Evolutionary conservation across 169 alveolate species (phyloP), one percentile per base, ranked within the genome.

Genomic region (Eimeria necatrix): DNA sequence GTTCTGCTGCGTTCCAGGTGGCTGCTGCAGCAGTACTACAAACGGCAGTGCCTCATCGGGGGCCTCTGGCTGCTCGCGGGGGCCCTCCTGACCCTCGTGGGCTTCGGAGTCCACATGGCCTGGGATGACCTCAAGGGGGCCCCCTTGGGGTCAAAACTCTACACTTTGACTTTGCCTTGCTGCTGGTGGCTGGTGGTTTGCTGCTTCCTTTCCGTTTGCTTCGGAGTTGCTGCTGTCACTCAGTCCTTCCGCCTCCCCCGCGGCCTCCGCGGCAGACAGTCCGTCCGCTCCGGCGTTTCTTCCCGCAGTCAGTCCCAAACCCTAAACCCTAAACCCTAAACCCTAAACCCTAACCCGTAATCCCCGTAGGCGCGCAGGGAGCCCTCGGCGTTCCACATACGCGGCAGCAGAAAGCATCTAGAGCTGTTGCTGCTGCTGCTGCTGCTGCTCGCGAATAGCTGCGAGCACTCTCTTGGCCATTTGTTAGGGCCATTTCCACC

Each of bases 151-250:
- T 48, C 64, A 26, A 56, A 59, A 26, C 91, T 84, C 49, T 84
- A 84, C 60, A 84, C 78, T 22, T 26, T 84, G 59, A 84, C 91
- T 41, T 32, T 84, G 48, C 91, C 91, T 24, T 84, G 91, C 76
- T 84, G 91, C 49, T 84, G 91, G 91, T 84, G 91, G 91, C 51
- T 84, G 91, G 41, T 84, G 60, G 78, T 84, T 76, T 84, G 91
- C 78, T 84, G 91, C 76, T 59, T 53, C 24, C 78, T 84, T 20
- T 84, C 91, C 48, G 91, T 84, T 3, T 7, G 61, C 91, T 84
- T 84, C 49, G 91, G 78, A 4, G 22, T 59, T 76, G 91, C 91
- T 41, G 91, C 91, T 26, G 48, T 84, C 64, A 53, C 91, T 12
- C 56, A 26, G 60, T 53, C 60, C 60, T 3, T 84, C 52, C 24